These are phyloP conservation scores for Citrus hindsii DNA, from an alignment of 345 rosid genomes.

Conservation along the genomic window DNA sequence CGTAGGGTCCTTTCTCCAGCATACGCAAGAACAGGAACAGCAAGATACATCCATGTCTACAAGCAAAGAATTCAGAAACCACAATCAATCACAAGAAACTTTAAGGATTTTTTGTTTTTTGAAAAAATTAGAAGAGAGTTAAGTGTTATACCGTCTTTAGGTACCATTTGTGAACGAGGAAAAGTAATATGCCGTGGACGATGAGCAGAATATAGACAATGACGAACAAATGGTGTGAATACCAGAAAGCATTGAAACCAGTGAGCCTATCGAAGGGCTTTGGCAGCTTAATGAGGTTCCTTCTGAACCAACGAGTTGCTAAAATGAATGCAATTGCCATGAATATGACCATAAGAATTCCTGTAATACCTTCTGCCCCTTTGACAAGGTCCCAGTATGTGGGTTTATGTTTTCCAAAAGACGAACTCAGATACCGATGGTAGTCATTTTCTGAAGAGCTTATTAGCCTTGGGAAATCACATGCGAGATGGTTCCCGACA, in stretches of 20 bases:
- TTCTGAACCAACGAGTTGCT: constrained; percentile 79
- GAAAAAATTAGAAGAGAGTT: neutral
- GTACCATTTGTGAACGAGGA: constrained; percentile 76
- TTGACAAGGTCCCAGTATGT: constrained; percentile 62
- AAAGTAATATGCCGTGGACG: constrained; percentile 69
- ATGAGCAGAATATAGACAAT: constrained; percentile 67
- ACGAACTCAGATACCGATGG: constrained; percentile 16
- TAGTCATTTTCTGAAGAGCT: constrained; percentile 31
- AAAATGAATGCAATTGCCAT: constrained; percentile 82
- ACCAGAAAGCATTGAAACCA: constrained; percentile 97
- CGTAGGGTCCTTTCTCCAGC: constrained; percentile 86
- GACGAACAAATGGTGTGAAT: constrained; percentile 85
- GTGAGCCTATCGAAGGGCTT: constrained; percentile 90
- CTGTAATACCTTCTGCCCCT: constrained; percentile 75
- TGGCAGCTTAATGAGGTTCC: constrained; percentile 69
- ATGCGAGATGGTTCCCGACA: constrained; percentile 75
- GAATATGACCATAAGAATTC: constrained; percentile 65
- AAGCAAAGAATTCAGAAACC: constrained; percentile 3
- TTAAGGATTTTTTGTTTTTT: neutral
- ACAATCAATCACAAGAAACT: neutral
- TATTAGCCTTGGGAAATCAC: constrained; percentile 83
- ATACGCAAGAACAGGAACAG: constrained; percentile 75
- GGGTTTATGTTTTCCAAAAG: constrained; percentile 63
- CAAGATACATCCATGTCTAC: constrained; percentile 97
- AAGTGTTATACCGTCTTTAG: constrained; percentile 57